Conservation (phyloP, 305 asterid genomes). For the Solanum chacoense region DNA sequence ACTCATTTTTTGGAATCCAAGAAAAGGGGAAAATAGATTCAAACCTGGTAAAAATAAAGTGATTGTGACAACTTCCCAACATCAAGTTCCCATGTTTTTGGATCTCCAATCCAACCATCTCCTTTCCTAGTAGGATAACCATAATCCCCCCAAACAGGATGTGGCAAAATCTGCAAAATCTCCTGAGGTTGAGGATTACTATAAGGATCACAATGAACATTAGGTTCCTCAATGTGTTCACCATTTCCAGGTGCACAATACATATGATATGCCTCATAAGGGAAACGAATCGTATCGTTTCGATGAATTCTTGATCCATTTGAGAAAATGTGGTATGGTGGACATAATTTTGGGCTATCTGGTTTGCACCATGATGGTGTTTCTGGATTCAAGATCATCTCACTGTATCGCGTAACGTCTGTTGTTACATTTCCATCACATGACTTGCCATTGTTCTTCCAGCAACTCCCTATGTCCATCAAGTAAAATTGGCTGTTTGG, state of each 20-base stretch:
- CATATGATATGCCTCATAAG: constrained; percentile 59
- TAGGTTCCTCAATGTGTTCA: constrained; percentile 33
- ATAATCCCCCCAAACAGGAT: constrained; percentile 61
- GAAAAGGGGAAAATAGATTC: neutral
- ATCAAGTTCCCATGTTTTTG: constrained; percentile 61
- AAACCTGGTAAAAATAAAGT: constrained; percentile 61
- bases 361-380: constrained; percentile 49
- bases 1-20: neutral
- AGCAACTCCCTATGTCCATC: constrained; percentile 74
- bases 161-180: constrained; percentile 61
- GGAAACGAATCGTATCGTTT: constrained; percentile 34
- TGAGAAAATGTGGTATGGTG: constrained; percentile 54
- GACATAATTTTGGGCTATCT: constrained; percentile 35
- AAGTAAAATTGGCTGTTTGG: constrained; percentile 59
- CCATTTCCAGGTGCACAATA: constrained; percentile 62
- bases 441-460: constrained; percentile 64
- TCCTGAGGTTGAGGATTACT: constrained; percentile 83
- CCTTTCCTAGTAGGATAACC: constrained; percentile 59
- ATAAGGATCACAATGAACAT: constrained; percentile 47
- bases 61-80: constrained; percentile 52
- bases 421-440: constrained; percentile 57
- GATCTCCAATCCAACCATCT: constrained; percentile 65
- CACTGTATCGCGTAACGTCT: constrained; percentile 60
- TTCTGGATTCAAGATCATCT: constrained; percentile 61
- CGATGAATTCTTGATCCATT: constrained; percentile 48